phyloP scores from a whole-genome alignment of 2,329 filamentous ascomycete species.

The Coniochaeta sp. region DNA sequence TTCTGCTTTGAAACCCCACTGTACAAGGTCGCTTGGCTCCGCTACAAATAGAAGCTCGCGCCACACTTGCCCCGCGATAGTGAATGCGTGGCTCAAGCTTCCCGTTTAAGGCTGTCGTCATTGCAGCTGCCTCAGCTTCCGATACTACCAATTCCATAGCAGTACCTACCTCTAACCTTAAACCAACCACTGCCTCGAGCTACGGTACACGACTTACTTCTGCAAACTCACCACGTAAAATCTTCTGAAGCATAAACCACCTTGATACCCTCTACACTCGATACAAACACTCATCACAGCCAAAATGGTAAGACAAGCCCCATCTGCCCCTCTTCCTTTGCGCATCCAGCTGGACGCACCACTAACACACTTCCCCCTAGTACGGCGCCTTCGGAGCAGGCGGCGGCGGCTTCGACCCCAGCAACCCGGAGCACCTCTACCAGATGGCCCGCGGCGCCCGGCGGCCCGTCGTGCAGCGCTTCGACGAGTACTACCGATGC shows the following conservation, averaged over 20 bases:
- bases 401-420: constrained; percentile 36
- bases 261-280: not conserved
- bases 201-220: not conserved
- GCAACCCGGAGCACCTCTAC: constrained; percentile 41
- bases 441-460: constrained; percentile 40
- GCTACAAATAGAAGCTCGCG: no score
- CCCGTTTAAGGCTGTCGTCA: constrained; percentile 7
- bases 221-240: not conserved
- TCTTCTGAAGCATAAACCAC: not conserved
- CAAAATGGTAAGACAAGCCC: constrained; percentile 1
- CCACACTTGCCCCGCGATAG: not conserved
- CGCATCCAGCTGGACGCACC: not conserved
- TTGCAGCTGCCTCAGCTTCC: constrained; percentile 8
- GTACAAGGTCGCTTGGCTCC: no score
- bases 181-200: not conserved
- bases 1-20: not conserved
- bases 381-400: not conserved
- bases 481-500: constrained; percentile 98
- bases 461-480: constrained; percentile 59
- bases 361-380: not conserved
- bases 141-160: no score
- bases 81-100: not conserved
- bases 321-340: not conserved
- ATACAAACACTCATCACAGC: not conserved
- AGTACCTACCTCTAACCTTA: not conserved